Evolutionary conservation across 257 asterid species (phyloP), one percentile per base, ranked within the genome.

Genomic region (Agastache rugosa): DNA sequence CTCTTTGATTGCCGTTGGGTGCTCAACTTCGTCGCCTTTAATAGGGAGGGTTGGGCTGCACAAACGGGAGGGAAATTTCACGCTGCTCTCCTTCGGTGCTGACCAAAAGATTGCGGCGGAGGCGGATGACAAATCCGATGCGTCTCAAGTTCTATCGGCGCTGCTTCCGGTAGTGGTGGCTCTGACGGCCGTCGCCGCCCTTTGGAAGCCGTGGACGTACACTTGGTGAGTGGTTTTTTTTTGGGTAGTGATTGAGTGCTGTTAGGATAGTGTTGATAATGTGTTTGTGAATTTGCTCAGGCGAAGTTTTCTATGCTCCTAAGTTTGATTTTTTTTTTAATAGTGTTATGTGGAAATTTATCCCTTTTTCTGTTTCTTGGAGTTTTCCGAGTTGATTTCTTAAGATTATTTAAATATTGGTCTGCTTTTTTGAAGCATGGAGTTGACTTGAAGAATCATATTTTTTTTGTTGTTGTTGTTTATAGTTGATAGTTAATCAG

Each of bases 161-260:
- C 75, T 92, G 86, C 93, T 92, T 37, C 99, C 98, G 11, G 88
- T 92, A 75, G 98, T 92, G 61, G 98, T 95, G 65, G 96, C 91
- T 35, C 82, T 90, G 20, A 95, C 98, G n/a, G 96, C 96, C 2
- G 83, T 89, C 45, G 87, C 97, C 61, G 97, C 99, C 56, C 97
- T 95, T 58, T 83, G 88, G 65, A 89, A 85, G 73, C 98, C 99
- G 70, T 84, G 90, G n/a, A 92, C 97, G 69, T 95, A 92, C 79
- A 87, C 99, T 73, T 95, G 99, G 99, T 95, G 62, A 78, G 91
- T 75, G 55, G 10, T n/a, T 7, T 3, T 23, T 16, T 3, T 5
- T 7, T 8, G 1, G 1, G 10, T 22, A 11, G 63, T 29, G 63
- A 23, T 11, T 25, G 35, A 56, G 10, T 25, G 27, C 29, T 5